phyloP scores from a whole-genome alignment of 2,329 filamentous ascomycete species.

The Exophiala sideris region DNA sequence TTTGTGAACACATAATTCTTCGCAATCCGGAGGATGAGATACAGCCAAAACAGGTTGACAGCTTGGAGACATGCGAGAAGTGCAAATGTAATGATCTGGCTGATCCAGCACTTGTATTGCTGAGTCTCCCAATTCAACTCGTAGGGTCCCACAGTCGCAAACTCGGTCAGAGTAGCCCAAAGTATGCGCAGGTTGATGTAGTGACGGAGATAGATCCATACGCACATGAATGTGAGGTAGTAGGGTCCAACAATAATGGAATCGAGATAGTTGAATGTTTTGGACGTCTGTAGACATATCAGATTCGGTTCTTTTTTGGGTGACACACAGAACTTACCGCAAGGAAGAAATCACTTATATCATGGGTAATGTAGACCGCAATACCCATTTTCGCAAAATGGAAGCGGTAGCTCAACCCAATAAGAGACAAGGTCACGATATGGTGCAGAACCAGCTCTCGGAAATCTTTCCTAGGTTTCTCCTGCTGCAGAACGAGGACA shows the following conservation, averaged over 20 bases:
- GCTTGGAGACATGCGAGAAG: constrained; percentile 34
- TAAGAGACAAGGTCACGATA: constrained; percentile 74
- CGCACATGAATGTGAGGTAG: constrained; percentile 71
- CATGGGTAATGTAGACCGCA: constrained; percentile 83
- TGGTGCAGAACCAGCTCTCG: constrained; percentile 84
- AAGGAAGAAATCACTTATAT: constrained; percentile 87
- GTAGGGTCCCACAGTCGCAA: constrained; percentile 34
- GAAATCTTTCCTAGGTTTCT: constrained; percentile 87
- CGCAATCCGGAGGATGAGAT: constrained; percentile 32
- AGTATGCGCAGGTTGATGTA: constrained; percentile 46
- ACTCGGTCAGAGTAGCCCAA: constrained; percentile 35
- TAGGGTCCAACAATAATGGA: constrained; percentile 69
- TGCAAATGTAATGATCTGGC: constrained; percentile 34
- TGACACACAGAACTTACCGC: constrained; percentile 56
- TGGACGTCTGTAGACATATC: constrained; percentile 61
- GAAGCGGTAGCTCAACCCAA: constrained; percentile 79
- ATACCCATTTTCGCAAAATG: constrained; percentile 90
- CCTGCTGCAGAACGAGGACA: constrained; percentile 74
- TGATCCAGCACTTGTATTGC: constrained; percentile 36
- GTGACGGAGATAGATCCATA: constrained; percentile 84
- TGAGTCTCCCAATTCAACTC: constrained; percentile 37
- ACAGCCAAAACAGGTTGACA: constrained; percentile 36
- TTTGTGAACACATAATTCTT: constrained; percentile 30
- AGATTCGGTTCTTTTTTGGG: background rate
- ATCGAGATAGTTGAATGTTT: constrained; percentile 81